A percentile compares a stretch with the other conserved stretches of the same genome.
Evolutionary conservation across 768 basidiomycete genomes (phyloP).

Genomic region (Pluteus cervinus): DNA sequence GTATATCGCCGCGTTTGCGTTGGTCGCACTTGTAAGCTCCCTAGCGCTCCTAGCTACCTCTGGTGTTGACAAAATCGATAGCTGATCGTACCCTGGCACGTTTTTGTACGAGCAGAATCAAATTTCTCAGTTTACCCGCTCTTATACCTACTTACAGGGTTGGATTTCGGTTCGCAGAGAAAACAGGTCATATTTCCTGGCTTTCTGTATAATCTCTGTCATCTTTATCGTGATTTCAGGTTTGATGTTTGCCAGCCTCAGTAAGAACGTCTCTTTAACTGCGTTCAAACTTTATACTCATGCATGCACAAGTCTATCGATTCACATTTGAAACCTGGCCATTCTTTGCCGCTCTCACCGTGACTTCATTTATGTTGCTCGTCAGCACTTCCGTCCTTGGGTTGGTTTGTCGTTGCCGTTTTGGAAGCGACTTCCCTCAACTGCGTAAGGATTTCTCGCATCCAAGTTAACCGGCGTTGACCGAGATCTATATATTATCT

Average conservation of each 20-base stretch:
- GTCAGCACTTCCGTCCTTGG: conserved; percentile 36
- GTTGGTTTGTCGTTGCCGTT: conserved; percentile 44
- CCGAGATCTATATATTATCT: no score
- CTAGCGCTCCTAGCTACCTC: background rate
- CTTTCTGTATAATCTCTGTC: conserved; percentile 32
- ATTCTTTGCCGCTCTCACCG: conserved; percentile 42
- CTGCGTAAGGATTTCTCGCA: conserved; percentile 44
- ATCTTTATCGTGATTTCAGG: conserved; percentile 32
- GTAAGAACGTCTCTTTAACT: conserved; percentile 19
- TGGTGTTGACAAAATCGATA: conserved; percentile 10
- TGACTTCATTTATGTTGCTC: conserved; percentile 35
- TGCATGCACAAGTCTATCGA: conserved; percentile 27
- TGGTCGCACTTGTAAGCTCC: conserved; percentile 33
- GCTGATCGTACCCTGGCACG: conserved; percentile 42
- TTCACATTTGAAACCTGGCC: conserved; percentile 37
- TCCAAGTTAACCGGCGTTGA: no score
- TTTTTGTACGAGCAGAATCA: conserved; percentile 25
- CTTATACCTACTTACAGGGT: conserved; percentile 28
- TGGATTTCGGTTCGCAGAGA: conserved; percentile 44
- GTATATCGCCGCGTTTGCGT: conserved; percentile 36
- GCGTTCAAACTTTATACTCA: background rate
- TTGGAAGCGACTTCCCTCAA: conserved; percentile 48
- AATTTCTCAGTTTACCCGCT: background rate
- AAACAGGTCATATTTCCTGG: conserved; percentile 27
- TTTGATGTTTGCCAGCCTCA: conserved; percentile 35